These are phyloP conservation scores for Globisporangium emineosum DNA, from an alignment of 352 stramenopile species.

Conservation along the genomic window DNA sequence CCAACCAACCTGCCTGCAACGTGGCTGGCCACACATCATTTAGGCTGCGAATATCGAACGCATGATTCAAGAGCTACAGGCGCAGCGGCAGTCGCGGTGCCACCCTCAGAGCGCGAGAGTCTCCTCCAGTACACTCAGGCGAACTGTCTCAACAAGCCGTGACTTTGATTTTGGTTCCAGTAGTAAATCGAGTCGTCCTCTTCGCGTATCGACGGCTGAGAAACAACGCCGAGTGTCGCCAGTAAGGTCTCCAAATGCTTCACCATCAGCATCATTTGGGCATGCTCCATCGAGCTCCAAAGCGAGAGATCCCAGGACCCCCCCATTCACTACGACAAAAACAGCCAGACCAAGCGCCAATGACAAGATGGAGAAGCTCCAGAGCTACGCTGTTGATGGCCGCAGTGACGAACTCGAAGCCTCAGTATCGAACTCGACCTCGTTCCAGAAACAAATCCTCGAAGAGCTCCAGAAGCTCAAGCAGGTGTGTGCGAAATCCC, in stretches of 20 bases:
- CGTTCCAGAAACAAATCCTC: slow-evolving; percentile 48
- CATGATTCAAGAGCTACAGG: slow-evolving; percentile 41
- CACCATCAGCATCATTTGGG: not conserved
- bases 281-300: not conserved
- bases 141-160: not conserved
- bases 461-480: slow-evolving; percentile 51
- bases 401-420: not conserved
- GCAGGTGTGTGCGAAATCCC: slow-evolving; percentile 18
- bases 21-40: too few relatives aligned
- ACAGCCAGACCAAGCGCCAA: not conserved
- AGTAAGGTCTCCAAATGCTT: not conserved
- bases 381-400: not conserved
- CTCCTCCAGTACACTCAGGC: not conserved
- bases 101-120: not conserved
- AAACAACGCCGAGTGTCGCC: not conserved
- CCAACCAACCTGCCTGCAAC: too few relatives aligned
- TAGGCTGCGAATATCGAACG: slow-evolving; percentile 38
- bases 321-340: not conserved
- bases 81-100: slow-evolving; percentile 17
- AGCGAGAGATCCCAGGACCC: not conserved
- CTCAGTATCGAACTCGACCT: slow-evolving; percentile 17
- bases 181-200: not conserved
- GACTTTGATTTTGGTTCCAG: not conserved
- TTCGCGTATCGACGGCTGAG: not conserved
- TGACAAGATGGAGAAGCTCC: not conserved